Percentiles rank a stretch among this genome's conserved stretches.
phyloP scores from a whole-genome alignment of 2,329 filamentous ascomycete species.

The Tolypocladium amazonense region DNA sequence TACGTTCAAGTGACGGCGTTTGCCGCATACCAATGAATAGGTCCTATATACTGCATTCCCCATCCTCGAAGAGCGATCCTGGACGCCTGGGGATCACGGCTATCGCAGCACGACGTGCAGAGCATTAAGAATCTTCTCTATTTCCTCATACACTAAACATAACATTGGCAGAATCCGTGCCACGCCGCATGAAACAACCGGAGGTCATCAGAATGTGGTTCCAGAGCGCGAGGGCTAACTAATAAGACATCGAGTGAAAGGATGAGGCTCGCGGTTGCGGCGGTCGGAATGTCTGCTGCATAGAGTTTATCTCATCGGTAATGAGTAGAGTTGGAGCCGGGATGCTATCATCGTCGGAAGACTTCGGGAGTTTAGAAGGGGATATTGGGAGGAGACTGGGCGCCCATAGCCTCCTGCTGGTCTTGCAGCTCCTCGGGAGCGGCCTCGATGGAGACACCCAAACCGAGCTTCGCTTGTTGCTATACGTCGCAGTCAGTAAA shows the following conservation, averaged over 20 bases:
- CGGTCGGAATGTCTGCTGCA: conserved; percentile 14
- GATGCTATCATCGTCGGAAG: conserved; percentile 7
- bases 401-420: conserved; percentile 57
- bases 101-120: neutral
- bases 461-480: conserved; percentile 91
- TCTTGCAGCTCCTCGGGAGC: conserved; percentile 78
- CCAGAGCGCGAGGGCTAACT: conserved; percentile 11
- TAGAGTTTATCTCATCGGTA: conserved; percentile 15
- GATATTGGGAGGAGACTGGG: conserved; percentile 44
- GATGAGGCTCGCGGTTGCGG: conserved; percentile 9
- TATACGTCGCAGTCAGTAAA: conserved; percentile 30
- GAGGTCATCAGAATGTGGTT: conserved; percentile 9
- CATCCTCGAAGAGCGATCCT: neutral
- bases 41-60: too few relatives aligned
- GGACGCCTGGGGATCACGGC: neutral
- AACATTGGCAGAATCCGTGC: conserved; percentile 1
- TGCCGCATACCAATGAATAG: neutral
- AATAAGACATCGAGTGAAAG: conserved; percentile 18
- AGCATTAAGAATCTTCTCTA: neutral
- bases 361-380: conserved; percentile 43
- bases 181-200: neutral
- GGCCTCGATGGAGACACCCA: conserved; percentile 86
- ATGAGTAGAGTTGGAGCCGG: conserved; percentile 9
- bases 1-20: too few relatives aligned
- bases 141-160: conserved; percentile 22